A percentile compares a stretch with the other conserved stretches of the same genome.
phyloP scores from a whole-genome alignment of 2,329 filamentous ascomycete genomes.

The Salinomyces thailandicus region DNA sequence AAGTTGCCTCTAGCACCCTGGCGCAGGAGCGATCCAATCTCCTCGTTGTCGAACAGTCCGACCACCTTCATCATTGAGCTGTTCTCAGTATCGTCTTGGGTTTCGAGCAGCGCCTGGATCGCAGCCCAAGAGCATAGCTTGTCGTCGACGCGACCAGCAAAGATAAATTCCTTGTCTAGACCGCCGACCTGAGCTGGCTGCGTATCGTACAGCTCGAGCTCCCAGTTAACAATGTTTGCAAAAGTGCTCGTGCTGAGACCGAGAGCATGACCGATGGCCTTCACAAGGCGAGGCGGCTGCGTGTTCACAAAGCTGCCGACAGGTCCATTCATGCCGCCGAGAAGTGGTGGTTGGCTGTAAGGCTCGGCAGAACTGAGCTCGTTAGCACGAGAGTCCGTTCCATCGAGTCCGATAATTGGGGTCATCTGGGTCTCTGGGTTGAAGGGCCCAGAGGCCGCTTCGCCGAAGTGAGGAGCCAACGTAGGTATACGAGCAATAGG shows the following conservation, averaged over 20 bases:
- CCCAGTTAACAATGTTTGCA: slow-evolving; percentile 82
- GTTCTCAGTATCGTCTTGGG: slow-evolving; percentile 40
- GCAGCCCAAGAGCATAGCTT: slow-evolving; percentile 95
- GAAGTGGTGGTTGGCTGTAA: slow-evolving; percentile 26
- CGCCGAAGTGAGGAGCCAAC: slow-evolving; percentile 86
- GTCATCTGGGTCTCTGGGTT: slow-evolving; percentile 92
- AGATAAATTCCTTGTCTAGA: slow-evolving; percentile 86
- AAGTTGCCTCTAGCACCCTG: slow-evolving; percentile 89
- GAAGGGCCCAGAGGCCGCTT: slow-evolving; percentile 52
- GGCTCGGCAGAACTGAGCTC: slow-evolving; percentile 22
- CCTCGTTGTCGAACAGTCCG: slow-evolving; percentile 93
- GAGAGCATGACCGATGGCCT: slow-evolving; percentile 70
- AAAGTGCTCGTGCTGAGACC: slow-evolving; percentile 50
- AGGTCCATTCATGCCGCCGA: slow-evolving; percentile 38
- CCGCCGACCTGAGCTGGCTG: slow-evolving; percentile 78
- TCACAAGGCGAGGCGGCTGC: slow-evolving; percentile 76
- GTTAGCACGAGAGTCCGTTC: slow-evolving; percentile 28
- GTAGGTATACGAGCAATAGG: slow-evolving; percentile 88
- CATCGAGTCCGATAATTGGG: slow-evolving; percentile 82
- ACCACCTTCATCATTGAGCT: slow-evolving; percentile 73
- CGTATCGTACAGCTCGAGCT: slow-evolving; percentile 85
- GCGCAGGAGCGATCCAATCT: slow-evolving; percentile 82
- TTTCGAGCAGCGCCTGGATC: slow-evolving; percentile 64
- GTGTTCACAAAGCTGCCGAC: slow-evolving; percentile 65
- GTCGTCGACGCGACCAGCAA: slow-evolving; percentile 89